Evolutionary conservation across 345 rosid genomes (phyloP).

Genomic region (Brassica incana): DNA sequence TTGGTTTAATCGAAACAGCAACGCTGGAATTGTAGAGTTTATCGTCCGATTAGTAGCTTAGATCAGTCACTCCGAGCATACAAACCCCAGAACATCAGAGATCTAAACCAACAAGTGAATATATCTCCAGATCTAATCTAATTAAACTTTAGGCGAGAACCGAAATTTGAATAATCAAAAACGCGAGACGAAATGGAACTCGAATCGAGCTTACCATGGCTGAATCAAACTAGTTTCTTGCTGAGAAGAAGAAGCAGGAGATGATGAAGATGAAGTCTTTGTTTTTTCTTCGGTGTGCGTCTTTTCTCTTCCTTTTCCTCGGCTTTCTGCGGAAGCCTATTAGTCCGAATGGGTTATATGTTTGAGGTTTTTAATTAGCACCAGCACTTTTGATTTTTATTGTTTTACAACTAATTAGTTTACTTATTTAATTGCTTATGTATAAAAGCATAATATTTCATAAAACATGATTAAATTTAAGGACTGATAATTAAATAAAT

Average conservation of each 20-base stretch:
- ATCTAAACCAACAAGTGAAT: slow-evolving; percentile 30
- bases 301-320: slow-evolving; percentile 23
- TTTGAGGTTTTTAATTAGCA: neutral
- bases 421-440: too few relatives aligned
- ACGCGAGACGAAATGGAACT: slow-evolving; percentile 18
- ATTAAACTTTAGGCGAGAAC: neutral
- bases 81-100: slow-evolving; percentile 30
- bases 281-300: slow-evolving; percentile 21
- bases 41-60: slow-evolving; percentile 3
- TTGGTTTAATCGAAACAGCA: neutral
- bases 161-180: slow-evolving; percentile 16
- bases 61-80: slow-evolving; percentile 13
- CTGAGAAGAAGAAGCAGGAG: slow-evolving; percentile 23
- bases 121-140: slow-evolving; percentile 28
- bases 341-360: slow-evolving; percentile 4
- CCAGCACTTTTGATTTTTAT: too few relatives aligned
- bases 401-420: too few relatives aligned
- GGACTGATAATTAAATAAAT: too few relatives aligned
- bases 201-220: slow-evolving; percentile 42
- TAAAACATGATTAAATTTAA: too few relatives aligned
- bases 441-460: too few relatives aligned
- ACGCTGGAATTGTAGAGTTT: slow-evolving; percentile 1
- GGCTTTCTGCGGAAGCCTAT: slow-evolving; percentile 28
- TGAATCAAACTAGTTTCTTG: slow-evolving; percentile 7
- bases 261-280: neutral